Conservation (phyloP, 1,284 basidiomycete genomes). For the Sanguinoderma infundibulare region DNA sequence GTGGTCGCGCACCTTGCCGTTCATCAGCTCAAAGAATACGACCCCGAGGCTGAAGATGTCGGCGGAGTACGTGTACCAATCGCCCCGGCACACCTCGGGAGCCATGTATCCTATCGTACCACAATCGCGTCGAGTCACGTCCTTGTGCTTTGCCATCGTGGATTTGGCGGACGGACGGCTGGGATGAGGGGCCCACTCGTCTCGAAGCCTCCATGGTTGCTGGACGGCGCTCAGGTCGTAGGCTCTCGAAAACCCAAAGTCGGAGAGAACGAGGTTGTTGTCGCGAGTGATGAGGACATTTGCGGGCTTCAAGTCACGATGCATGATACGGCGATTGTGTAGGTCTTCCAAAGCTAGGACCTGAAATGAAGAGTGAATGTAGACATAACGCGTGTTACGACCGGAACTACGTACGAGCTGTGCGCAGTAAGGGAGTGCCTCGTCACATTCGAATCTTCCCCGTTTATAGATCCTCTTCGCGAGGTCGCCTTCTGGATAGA, state of each 20-base stretch:
- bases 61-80: slow-evolving; percentile 55
- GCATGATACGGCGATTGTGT: slow-evolving; percentile 48
- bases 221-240: slow-evolving; percentile 44
- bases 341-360: slow-evolving; percentile 35
- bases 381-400: slow-evolving; percentile 40
- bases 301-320: slow-evolving; percentile 51
- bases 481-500: slow-evolving; percentile 26
- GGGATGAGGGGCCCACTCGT: slow-evolving; percentile 6
- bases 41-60: slow-evolving; percentile 51
- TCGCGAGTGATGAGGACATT: slow-evolving; percentile 68
- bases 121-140: slow-evolving; percentile 16
- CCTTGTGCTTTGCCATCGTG: background rate
- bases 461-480: slow-evolving; percentile 14
- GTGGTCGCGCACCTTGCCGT: slow-evolving; percentile 38
- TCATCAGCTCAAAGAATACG: slow-evolving; percentile 62
- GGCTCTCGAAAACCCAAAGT: slow-evolving; percentile 63
- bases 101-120: slow-evolving; percentile 59
- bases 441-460: slow-evolving; percentile 5
- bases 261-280: slow-evolving; percentile 67
- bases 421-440: slow-evolving; percentile 22
- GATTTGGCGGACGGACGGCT: background rate
- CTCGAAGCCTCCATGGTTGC: slow-evolving; percentile 14
- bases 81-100: slow-evolving; percentile 53
- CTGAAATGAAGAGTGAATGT: slow-evolving; percentile 37
- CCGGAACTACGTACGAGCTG: slow-evolving; percentile 26